Base-by-base conservation (phyloP, 2,329 filamentous ascomycete species). In the Talaromyces islandicus region DNA sequence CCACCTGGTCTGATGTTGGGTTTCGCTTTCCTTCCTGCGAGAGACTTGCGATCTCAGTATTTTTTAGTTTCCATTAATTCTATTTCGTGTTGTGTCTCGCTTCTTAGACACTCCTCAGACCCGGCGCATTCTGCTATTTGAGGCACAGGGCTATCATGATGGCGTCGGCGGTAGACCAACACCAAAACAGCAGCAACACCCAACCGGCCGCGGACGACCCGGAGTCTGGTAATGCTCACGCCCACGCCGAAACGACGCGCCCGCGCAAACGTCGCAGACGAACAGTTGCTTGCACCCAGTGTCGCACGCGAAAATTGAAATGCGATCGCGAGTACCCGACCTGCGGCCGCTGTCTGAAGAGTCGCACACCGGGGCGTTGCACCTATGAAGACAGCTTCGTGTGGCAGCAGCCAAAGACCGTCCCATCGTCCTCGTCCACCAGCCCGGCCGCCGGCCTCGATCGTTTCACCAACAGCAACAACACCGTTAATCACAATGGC, bases 241-340 rank as follows among this genome's bases (percentile, higher is more conserved):
- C 43, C 17, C 57, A 55, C 21, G 35, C 27, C 52, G 35, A 51
- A 41, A 58, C 27, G 10, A 58, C 59, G 9, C 68, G 70, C 50
- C 70, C 70, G 58, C 73, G 73, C 30, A 76, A 76, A 64, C 66
- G 75, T 30, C 71, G 72, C 60, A 66, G 75, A 24, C 70, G 75
- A 25, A 75, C 76, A 10, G 70, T 77, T 63, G 74, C 76, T 17
- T 78, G 76, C 62, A 70, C 71, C 19, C 74, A 74, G 38, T 78
- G 76, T 62, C 73, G 76, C 58, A 73, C 69, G 58, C 67, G 75
- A 52, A 78, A 78, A 63, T 65, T 78, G 35, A 75, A 73, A 60
- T 78, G 76, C 60, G 76, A 78, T 62, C 72, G 75, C 38, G 71
- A 73, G 35, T 77, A 74, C 68, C 75, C 75, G 10, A 68, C 69